Conservation (phyloP, 495 filamentous ascomycete genomes). For the Oidiodendron maius region DNA sequence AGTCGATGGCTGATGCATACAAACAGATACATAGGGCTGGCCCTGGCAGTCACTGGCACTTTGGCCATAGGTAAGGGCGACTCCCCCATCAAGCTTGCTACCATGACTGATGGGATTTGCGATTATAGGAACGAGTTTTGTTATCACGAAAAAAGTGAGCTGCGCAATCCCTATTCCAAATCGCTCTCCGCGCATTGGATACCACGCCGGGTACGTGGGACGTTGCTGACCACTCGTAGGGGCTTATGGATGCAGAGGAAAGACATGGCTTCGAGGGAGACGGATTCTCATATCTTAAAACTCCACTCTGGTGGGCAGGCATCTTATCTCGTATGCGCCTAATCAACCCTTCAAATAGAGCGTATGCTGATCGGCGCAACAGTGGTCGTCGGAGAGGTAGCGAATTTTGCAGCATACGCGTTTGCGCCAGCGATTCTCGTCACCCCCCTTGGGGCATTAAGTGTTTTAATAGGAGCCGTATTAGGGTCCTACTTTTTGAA, state of each 20-base stretch:
- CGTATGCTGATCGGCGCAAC: conserved; percentile 17
- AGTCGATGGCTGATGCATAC: conserved; percentile 11
- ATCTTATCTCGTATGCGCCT: conserved; percentile 63
- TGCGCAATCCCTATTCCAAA: not conserved
- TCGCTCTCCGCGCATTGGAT: too few species aligned
- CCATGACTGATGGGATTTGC: not conserved
- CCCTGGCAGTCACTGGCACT: conserved; percentile 84
- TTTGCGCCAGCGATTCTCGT: conserved; percentile 97
- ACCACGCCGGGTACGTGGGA: too few species aligned
- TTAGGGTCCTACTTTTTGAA: conserved; percentile 90
- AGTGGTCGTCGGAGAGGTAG: conserved; percentile 83
- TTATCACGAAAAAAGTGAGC: conserved; percentile 26
- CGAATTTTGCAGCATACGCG: conserved; percentile 96
- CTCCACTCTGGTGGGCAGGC: conserved; percentile 92
- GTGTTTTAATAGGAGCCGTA: conserved; percentile 91
- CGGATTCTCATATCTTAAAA: conserved; percentile 87
- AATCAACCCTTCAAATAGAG: not conserved
- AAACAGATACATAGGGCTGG: conserved; percentile 24
- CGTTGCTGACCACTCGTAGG: conserved; percentile 42
- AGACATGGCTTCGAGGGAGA: conserved; percentile 94
- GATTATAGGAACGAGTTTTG: conserved; percentile 39
- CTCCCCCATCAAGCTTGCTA: not conserved
- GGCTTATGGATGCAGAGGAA: conserved; percentile 83
- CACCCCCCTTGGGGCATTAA: conserved; percentile 86
- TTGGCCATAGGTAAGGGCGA: conserved; percentile 64